These are phyloP conservation scores for Aquilaria sinensis DNA, from an alignment of 345 rosid species.

Conservation along the genomic window DNA sequence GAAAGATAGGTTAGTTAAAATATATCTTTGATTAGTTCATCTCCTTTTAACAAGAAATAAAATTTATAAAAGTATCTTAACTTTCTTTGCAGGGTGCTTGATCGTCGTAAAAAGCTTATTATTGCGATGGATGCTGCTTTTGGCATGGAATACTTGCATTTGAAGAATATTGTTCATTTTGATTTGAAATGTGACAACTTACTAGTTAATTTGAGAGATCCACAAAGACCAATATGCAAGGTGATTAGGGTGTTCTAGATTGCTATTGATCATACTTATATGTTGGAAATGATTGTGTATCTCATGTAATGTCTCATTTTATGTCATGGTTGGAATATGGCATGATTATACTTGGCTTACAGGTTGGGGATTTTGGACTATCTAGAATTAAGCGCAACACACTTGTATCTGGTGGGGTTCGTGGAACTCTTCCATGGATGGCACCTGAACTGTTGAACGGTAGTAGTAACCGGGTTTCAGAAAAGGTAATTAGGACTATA, in stretches of 20 bases:
- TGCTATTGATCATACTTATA: not conserved
- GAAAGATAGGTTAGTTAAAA: constrained; percentile 48
- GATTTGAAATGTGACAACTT: constrained; percentile 96
- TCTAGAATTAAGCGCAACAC: constrained; percentile 91
- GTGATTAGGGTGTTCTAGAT: constrained; percentile 20
- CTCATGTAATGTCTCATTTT: not conserved
- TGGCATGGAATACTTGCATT: constrained; percentile 95
- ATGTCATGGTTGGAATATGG: no score
- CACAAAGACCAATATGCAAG: constrained; percentile 94
- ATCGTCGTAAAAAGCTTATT: constrained; percentile 69
- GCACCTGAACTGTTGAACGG: constrained; percentile 89
- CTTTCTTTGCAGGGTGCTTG: constrained; percentile 51
- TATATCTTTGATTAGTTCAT: not conserved
- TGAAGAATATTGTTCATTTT: constrained; percentile 81
- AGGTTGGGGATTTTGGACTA: constrained; percentile 96
- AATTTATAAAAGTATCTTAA: constrained; percentile 13
- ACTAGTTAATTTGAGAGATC: constrained; percentile 80
- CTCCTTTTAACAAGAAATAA: constrained; percentile 4
- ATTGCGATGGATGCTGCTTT: constrained; percentile 84
- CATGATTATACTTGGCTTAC: constrained; percentile 6
- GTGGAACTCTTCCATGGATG: constrained; percentile 99
- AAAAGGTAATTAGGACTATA: constrained; percentile 42
- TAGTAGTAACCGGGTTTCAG: constrained; percentile 72
- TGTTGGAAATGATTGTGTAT: not conserved
- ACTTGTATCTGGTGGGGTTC: constrained; percentile 82